Conservation (phyloP, 768 basidiomycete species). For the Phylloporus arenicola region DNA sequence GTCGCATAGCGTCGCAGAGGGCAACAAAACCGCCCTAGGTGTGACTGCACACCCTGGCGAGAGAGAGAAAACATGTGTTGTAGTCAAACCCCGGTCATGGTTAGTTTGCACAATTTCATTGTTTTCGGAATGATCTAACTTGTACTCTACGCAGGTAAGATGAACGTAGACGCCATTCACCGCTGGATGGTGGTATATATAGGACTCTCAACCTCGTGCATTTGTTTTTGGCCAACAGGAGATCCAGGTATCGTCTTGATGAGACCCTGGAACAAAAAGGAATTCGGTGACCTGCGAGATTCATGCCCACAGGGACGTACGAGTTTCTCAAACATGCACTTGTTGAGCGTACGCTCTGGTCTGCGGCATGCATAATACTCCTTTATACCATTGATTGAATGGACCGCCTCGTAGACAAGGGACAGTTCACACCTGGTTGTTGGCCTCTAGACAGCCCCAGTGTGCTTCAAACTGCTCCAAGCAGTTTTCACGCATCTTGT, state of each 20-base stretch:
- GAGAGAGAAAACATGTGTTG: slow-evolving; percentile 26
- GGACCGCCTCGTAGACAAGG: not conserved
- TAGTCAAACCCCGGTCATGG: no score
- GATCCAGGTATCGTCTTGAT: slow-evolving; percentile 88
- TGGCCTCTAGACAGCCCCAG: slow-evolving; percentile 90
- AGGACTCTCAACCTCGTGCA: slow-evolving; percentile 86
- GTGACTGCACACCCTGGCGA: slow-evolving; percentile 28
- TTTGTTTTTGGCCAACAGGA: slow-evolving; percentile 71
- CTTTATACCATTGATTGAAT: slow-evolving; percentile 35
- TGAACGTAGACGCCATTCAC: slow-evolving; percentile 32
- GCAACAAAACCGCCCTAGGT: slow-evolving; percentile 3
- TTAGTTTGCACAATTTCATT: no score
- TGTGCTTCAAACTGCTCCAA: slow-evolving; percentile 81
- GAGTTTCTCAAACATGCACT: slow-evolving; percentile 94
- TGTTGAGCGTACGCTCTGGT: slow-evolving; percentile 81
- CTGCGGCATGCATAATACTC: slow-evolving; percentile 87
- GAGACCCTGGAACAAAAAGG: slow-evolving; percentile 58
- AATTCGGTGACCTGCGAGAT: not conserved
- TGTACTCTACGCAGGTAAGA: slow-evolving; percentile 19
- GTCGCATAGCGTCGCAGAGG: slow-evolving; percentile 4
- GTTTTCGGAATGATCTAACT: not conserved
- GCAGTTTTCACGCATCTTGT: slow-evolving; percentile 91
- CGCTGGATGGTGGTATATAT: slow-evolving; percentile 84
- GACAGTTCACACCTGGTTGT: slow-evolving; percentile 77
- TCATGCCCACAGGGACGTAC: slow-evolving; percentile 43